Evolutionary conservation across 2,329 filamentous ascomycete species (phyloP), one percentile per base, ranked within the genome.

Genomic region (Tympanopsis confertula): DNA sequence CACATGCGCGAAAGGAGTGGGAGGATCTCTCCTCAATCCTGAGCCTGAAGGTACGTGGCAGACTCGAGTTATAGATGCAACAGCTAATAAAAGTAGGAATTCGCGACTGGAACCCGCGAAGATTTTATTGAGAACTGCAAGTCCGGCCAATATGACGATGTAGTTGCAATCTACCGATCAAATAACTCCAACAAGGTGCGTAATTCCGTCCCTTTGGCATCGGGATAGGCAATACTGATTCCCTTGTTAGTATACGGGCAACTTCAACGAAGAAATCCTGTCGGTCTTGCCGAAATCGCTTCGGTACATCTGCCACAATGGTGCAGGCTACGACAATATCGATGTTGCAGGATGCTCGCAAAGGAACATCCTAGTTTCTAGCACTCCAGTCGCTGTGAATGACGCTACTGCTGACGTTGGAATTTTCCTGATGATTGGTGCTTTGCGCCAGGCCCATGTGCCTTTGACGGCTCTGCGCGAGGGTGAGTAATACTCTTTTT

Each of bases 391-490:
- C 0, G 74, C 75, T 0, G 77, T 81, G 13, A 73, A 83, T 50
- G 74, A 82, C 51, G 72, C 80, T 4, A 86, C 82, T 0, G 82
- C 82, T 20, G 81, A 86, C 52, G 68, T 71, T 5, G 78, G 74
- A 44, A 73, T 85, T 52, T 85, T 83, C 50, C 59, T 86, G 2
- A 78, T 86, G 38, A 61, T 86, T 14, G 82, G 79, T 3, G 77
- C 80, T 1, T 57, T 86, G 26, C 66, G 82, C 22, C 71, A 73
- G 41, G 78, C 81, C 54, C 82, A 81, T 54, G 59, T 66, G 1
- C 45, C 73, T 28, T 74, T 84, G 60, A 48, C 63, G 4, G 65
- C 68, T 3, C 59, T 84, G 7, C 67, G 80, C 13, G 57, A 68
- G 15, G 70, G 71, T 0, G 62, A 73, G 35, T 86, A 77, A 71